A percentile compares a stretch with the other conserved stretches of the same genome.
Conservation (phyloP, 2,329 filamentous ascomycete species). For the Rhinocladiella mackenziei region DNA sequence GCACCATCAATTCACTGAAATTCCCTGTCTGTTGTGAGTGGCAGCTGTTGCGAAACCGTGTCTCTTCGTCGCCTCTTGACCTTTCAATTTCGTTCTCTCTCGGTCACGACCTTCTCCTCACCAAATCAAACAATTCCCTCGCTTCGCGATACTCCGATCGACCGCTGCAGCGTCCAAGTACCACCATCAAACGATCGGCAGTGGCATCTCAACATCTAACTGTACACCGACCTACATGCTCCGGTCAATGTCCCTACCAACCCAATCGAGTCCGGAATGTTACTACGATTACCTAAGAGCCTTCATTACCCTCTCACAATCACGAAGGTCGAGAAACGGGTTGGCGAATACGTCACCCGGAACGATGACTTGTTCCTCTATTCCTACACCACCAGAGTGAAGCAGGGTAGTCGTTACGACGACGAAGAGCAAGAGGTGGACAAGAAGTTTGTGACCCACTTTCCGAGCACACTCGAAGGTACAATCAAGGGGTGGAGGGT, state of each 20-base stretch:
- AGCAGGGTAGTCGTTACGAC: slow-evolving; percentile 60
- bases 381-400: slow-evolving; percentile 72
- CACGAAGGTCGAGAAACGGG: slow-evolving; percentile 72
- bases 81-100: background rate
- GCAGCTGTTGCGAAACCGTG: no score
- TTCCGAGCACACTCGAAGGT: slow-evolving; percentile 80
- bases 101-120: background rate
- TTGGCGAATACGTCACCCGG: slow-evolving; percentile 70
- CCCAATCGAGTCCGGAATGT: slow-evolving; percentile 35
- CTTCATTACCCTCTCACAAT: slow-evolving; percentile 93
- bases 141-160: background rate
- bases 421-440: slow-evolving; percentile 66
- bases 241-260: slow-evolving; percentile 19
- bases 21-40: no score
- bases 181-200: background rate
- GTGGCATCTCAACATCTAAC: slow-evolving; percentile 4
- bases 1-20: no score
- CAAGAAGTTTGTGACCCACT: slow-evolving; percentile 70
- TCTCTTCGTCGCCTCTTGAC: no score
- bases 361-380: slow-evolving; percentile 80
- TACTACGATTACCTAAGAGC: slow-evolving; percentile 48
- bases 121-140: slow-evolving; percentile 5
- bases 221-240: slow-evolving; percentile 12
- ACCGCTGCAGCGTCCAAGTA: background rate
- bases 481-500: slow-evolving; percentile 74